A percentile compares a stretch with the other conserved stretches of the same genome.
Evolutionary conservation across 495 filamentous ascomycete genomes (phyloP).

Genomic region (Aspergillus ostianus): DNA sequence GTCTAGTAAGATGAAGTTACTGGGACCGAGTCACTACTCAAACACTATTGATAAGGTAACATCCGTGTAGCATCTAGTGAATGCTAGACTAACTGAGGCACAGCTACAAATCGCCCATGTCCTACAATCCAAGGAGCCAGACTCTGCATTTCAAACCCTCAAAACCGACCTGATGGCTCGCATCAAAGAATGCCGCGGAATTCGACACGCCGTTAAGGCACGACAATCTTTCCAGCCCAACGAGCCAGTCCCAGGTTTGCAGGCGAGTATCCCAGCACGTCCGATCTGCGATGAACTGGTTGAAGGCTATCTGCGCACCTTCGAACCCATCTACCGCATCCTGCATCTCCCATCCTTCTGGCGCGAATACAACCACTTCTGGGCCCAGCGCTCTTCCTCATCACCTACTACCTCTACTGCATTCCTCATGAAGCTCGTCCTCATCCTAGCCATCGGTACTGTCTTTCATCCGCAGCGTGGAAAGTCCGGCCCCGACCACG

Average conservation of each 20-base stretch:
- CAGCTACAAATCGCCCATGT: constrained; percentile 15
- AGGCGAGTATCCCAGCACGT: constrained; percentile 18
- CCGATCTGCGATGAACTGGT: constrained; percentile 40
- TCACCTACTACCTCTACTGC: constrained; percentile 22
- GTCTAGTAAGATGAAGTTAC: constrained; percentile 37
- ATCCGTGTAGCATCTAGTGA: not conserved
- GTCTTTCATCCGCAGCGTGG: constrained; percentile 24
- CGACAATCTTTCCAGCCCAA: constrained; percentile 15
- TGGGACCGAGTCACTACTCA: constrained; percentile 42
- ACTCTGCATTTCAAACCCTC: constrained; percentile 11
- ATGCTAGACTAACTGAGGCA: not conserved
- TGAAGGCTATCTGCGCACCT: constrained; percentile 43
- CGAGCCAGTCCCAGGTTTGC: constrained; percentile 21
- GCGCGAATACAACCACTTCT: constrained; percentile 42
- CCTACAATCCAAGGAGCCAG: constrained; percentile 14
- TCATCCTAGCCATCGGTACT: constrained; percentile 26
- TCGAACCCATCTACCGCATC: constrained; percentile 47
- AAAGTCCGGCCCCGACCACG: not conserved
- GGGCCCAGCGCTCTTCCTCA: constrained; percentile 15
- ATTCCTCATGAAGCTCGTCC: constrained; percentile 24
- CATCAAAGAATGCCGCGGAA: constrained; percentile 20
- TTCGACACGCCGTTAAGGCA: constrained; percentile 21
- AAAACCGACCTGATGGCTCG: constrained; percentile 15
- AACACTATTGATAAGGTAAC: constrained; percentile 39
- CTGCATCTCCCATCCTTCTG: constrained; percentile 49